Evolutionary conservation across 768 basidiomycete genomes (phyloP), one percentile per base, ranked within the genome.

Genomic region (Tricholoma terreum): DNA sequence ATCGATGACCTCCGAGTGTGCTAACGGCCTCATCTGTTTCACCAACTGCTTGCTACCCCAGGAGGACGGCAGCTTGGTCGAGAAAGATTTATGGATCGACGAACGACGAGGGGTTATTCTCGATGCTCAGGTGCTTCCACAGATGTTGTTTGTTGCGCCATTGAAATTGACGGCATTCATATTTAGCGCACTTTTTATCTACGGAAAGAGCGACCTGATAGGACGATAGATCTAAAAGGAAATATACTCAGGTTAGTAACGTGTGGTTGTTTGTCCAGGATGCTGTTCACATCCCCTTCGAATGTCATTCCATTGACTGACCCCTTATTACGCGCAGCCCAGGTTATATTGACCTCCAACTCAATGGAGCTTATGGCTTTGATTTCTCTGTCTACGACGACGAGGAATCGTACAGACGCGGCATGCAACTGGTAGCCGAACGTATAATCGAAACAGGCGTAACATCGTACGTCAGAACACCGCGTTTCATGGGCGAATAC

Each of bases 301-400:
- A 24, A 38, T 36, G 21, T 10, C n/a, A 40, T 27, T 33, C 4
- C 17, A 36, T 38, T 17, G 31, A 14, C 19, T 14, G 34, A 14
- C 46, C 38, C n/a, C 34, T 53, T 43, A 31, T 30, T 51, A 54
- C 35, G 58, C 54, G 14, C 61, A 92, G 90, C 68, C 93, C 93
- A 2, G 93, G 93, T 12, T 82, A 88, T 65, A 80, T 95, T 50
- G 94, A 95, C 72, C 84, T 89, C 15, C 94, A 96, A 65, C 86
- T 96, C 59, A 95, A 96, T 61, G 94, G 94, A 34, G 93, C 86
- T 4, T 94, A 91, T 67, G 85, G 87, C 30, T 90, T 92, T 66
- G 91, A 93, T 69, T 93, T 94, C 65, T 92, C 91, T 11, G 82
- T 92, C 15, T 91, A 87, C 63, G 85, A 89, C 34, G 79, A 87